These are phyloP conservation scores for Incumbomyces lentus DNA, from an alignment of 2,329 filamentous ascomycete species.

Conservation along the genomic window DNA sequence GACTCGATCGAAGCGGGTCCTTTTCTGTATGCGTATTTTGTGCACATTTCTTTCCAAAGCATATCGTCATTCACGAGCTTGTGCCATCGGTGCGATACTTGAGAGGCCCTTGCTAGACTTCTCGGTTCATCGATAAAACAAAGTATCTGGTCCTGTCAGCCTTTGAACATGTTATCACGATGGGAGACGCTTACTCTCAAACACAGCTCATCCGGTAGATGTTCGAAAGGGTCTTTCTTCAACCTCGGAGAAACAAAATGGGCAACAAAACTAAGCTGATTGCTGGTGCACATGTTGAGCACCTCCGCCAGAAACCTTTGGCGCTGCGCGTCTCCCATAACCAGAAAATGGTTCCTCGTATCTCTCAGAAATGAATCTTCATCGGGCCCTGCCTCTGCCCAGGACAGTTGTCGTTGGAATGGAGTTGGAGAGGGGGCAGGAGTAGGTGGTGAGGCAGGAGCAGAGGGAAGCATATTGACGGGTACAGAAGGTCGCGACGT, in stretches of 20 bases:
- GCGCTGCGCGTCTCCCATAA: slow-evolving; percentile 63
- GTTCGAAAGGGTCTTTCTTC: slow-evolving; percentile 92
- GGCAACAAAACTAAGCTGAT: slow-evolving; percentile 89
- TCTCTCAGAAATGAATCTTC: slow-evolving; percentile 76
- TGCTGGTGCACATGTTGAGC: slow-evolving; percentile 87
- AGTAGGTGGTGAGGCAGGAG: slow-evolving; percentile 56
- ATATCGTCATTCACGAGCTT: slow-evolving; percentile 92
- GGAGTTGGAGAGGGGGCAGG: slow-evolving; percentile 57
- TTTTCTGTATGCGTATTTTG: slow-evolving; percentile 79
- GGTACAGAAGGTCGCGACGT: slow-evolving; percentile 37
- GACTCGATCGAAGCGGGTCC: slow-evolving; percentile 31
- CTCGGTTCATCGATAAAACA: slow-evolving; percentile 97
- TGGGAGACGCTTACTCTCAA: slow-evolving; percentile 55
- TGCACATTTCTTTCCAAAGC: slow-evolving; percentile 94
- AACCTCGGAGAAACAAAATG: slow-evolving; percentile 88
- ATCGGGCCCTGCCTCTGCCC: slow-evolving; percentile 45
- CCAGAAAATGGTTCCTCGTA: slow-evolving; percentile 68
- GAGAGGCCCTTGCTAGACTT: slow-evolving; percentile 81
- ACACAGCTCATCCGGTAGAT: slow-evolving; percentile 85
- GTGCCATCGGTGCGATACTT: slow-evolving; percentile 91
- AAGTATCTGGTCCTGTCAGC: slow-evolving; percentile 53
- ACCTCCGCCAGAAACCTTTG: slow-evolving; percentile 77
- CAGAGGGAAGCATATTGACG: slow-evolving; percentile 52
- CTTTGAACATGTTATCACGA: background rate
- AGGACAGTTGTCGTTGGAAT: slow-evolving; percentile 46